Conservation (phyloP, 352 stramenopile genomes). For the Pythium plurisporium region DNA sequence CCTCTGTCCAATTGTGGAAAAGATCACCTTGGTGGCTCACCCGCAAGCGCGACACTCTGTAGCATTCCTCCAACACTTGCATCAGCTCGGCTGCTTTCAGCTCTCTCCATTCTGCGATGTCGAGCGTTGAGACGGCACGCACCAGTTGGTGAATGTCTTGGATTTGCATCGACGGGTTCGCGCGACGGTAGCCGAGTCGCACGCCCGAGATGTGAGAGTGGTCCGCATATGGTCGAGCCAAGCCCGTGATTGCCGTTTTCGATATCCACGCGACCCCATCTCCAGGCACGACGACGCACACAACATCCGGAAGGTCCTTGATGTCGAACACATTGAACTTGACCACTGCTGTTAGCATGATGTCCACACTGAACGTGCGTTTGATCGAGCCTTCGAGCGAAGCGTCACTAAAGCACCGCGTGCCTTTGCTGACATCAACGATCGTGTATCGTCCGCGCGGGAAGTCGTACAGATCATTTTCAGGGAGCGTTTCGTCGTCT, state of each 20-base stretch:
- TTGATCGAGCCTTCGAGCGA: not conserved
- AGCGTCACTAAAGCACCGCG: not conserved
- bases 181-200: not conserved
- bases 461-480: not conserved
- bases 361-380: not conserved
- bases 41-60: not conserved
- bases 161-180: not conserved
- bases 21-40: not conserved
- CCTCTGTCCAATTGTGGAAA: not conserved
- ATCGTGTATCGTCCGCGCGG: not conserved
- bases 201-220: not conserved
- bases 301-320: not conserved
- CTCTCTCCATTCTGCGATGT: not conserved
- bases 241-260: not conserved
- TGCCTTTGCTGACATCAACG: not conserved
- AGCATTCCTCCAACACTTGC: not conserved
- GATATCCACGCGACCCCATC: not conserved
- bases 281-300: not conserved
- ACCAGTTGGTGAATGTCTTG: not conserved
- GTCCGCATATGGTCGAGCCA: not conserved
- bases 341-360: not conserved
- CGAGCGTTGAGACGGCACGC: not conserved
- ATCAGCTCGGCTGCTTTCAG: not conserved
- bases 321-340: not conserved
- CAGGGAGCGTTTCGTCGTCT: not conserved